phyloP scores from a whole-genome alignment of 2,329 filamentous ascomycete genomes.

The Colletotrichum sp. region DNA sequence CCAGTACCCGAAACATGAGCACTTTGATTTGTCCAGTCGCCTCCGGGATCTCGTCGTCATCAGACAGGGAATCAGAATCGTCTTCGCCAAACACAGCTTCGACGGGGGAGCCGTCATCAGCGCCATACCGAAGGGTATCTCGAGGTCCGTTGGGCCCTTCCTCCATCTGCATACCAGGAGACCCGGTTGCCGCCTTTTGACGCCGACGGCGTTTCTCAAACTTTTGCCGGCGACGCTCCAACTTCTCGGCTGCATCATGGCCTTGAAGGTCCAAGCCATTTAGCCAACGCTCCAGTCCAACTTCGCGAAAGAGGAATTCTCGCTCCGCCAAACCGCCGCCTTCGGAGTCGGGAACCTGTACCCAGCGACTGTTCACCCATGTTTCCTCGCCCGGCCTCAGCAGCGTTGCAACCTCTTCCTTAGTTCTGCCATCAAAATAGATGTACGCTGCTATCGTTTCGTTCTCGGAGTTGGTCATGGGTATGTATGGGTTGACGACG shows the following conservation, averaged over 20 bases:
- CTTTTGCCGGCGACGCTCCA: conserved; percentile 87
- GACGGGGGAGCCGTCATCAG: conserved; percentile 75
- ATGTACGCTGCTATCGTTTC: conserved; percentile 99
- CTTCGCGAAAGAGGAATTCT: conserved; percentile 96
- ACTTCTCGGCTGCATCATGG: conserved; percentile 85
- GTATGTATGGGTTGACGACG: conserved; percentile 83
- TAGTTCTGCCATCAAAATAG: conserved; percentile 94
- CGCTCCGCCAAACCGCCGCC: conserved; percentile 94
- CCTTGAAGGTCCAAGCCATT: conserved; percentile 96
- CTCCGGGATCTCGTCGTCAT: conserved; percentile 89
- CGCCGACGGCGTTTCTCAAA: conserved; percentile 72
- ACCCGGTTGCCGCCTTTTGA: conserved; percentile 55
- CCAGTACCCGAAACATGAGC: conserved; percentile 91
- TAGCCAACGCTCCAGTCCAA: conserved; percentile 93
- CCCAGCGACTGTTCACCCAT: conserved; percentile 99
- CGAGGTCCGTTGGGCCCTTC: conserved; percentile 48
- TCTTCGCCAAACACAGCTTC: conserved; percentile 73
- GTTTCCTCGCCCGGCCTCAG: conserved; percentile 94
- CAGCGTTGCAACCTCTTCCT: conserved; percentile 96
- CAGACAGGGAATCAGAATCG: conserved; percentile 74
- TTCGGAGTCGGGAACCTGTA: conserved; percentile 88
- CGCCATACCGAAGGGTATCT: conserved; percentile 79
- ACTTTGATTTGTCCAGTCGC: conserved; percentile 98
- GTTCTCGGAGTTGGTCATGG: conserved; percentile 89
- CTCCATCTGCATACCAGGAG: conserved; percentile 40